A percentile compares a stretch with the other conserved stretches of the same genome.
These are phyloP conservation scores for Botryotinia narcissicola DNA, from an alignment of 2,329 filamentous ascomycete genomes.

Conservation along the genomic window DNA sequence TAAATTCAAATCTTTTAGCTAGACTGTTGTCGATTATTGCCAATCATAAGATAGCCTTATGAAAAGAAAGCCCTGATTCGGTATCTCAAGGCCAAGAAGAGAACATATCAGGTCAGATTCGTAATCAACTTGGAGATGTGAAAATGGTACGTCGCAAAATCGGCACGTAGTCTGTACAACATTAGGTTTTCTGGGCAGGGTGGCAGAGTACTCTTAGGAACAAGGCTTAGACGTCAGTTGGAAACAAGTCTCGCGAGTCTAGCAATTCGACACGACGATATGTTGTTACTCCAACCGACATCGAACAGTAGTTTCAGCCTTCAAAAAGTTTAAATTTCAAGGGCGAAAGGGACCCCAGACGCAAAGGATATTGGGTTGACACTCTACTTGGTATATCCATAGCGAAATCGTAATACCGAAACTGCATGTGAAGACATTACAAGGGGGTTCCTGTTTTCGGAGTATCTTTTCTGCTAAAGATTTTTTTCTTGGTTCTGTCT, in stretches of 20 bases:
- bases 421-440: neutral
- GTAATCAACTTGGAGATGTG: neutral
- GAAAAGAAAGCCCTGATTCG: neutral
- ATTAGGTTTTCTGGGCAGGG: neutral
- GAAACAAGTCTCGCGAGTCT: neutral
- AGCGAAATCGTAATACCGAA: neutral
- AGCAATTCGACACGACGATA: neutral
- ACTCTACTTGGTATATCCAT: conserved; percentile 6
- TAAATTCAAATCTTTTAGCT: neutral
- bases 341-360: neutral
- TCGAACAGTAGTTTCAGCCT: conserved; percentile 5
- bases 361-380: neutral
- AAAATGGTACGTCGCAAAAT: neutral
- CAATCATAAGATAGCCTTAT: conserved; percentile 3
- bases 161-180: neutral
- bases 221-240: neutral
- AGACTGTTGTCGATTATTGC: conserved; percentile 8
- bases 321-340: neutral
- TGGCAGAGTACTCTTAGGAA: neutral
- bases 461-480: neutral
- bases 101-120: neutral
- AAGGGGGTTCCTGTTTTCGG: neutral
- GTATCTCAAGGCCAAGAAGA: neutral
- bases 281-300: neutral
- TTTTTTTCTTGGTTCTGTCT: conserved; percentile 2